A percentile compares a stretch with the other conserved stretches of the same genome.
phyloP scores from a whole-genome alignment of 2,329 filamentous ascomycete species.

The Scedosporium apiospermum region DNA sequence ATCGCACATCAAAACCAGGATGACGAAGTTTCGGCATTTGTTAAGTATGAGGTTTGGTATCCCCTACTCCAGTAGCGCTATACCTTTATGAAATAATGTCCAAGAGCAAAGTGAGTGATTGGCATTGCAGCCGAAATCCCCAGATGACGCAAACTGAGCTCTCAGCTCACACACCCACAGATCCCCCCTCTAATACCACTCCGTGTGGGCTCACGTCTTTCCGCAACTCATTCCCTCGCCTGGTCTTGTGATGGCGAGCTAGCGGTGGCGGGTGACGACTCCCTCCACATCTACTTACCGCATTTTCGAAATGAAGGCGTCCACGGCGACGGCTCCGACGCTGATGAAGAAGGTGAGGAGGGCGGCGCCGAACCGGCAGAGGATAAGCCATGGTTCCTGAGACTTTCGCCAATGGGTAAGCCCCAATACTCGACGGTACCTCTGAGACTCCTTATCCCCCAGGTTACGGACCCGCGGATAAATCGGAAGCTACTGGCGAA shows the following conservation, averaged over 20 bases:
- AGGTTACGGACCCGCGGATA: constrained; percentile 7
- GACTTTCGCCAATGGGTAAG: not conserved
- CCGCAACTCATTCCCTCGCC: constrained; percentile 31
- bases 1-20: no score
- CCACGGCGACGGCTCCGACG: not conserved
- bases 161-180: constrained; percentile 15
- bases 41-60: not conserved
- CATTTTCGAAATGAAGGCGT: constrained; percentile 16
- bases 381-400: constrained; percentile 6
- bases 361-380: not conserved
- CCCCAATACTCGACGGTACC: constrained; percentile 11
- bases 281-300: constrained; percentile 40
- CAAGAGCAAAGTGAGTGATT: constrained; percentile 1
- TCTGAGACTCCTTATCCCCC: constrained; percentile 10
- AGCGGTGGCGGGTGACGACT: constrained; percentile 47
- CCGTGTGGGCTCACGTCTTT: constrained; percentile 30
- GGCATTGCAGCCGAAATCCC: constrained; percentile 10
- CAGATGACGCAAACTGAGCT: constrained; percentile 6
- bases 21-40: not conserved
- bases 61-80: not conserved
- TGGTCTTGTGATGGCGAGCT: constrained; percentile 52
- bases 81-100: not conserved
- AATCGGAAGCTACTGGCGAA: constrained; percentile 7
- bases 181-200: constrained; percentile 38
- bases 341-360: not conserved